Evolutionary conservation across 768 basidiomycete genomes (phyloP).

Genomic region (Rhodotorula toruloides): DNA sequence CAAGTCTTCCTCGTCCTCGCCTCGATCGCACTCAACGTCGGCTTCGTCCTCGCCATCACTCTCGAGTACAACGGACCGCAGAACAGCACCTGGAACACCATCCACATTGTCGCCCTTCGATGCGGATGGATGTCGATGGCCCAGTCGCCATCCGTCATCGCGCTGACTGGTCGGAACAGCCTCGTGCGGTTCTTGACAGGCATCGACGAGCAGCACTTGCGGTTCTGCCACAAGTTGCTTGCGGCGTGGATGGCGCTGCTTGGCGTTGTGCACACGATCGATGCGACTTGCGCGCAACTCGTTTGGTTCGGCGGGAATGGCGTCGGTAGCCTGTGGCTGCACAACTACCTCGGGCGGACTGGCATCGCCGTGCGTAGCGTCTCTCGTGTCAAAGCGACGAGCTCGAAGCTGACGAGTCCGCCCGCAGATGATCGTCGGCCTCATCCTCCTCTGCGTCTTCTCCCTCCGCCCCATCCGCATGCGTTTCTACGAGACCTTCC

Average conservation of each 20-base stretch:
- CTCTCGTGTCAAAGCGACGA: too few relatives aligned
- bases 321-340: conserved; percentile 13
- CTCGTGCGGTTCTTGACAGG: conserved; percentile 34
- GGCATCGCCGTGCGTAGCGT: conserved; percentile 15
- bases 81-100: conserved; percentile 9
- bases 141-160: conserved; percentile 30
- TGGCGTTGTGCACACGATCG: conserved; percentile 25
- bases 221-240: conserved; percentile 33
- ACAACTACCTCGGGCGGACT: conserved; percentile 27
- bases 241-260: conserved; percentile 19
- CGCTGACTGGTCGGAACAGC: conserved; percentile 30
- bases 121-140: conserved; percentile 34
- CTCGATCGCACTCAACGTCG: conserved; percentile 23
- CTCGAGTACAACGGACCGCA: conserved; percentile 10
- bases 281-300: conserved; percentile 16
- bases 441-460: conserved; percentile 30
- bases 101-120: conserved; percentile 30
- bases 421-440: conserved; percentile 23
- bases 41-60: conserved; percentile 26
- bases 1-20: conserved; percentile 27
- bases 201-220: conserved; percentile 30
- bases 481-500: conserved; percentile 32
- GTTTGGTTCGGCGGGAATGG: conserved; percentile 16
- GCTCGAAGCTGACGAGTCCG: neutral
- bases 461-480: conserved; percentile 17